Conservation (phyloP, 805 yeast genomes). For the Hanseniaspora occidentalis region DNA sequence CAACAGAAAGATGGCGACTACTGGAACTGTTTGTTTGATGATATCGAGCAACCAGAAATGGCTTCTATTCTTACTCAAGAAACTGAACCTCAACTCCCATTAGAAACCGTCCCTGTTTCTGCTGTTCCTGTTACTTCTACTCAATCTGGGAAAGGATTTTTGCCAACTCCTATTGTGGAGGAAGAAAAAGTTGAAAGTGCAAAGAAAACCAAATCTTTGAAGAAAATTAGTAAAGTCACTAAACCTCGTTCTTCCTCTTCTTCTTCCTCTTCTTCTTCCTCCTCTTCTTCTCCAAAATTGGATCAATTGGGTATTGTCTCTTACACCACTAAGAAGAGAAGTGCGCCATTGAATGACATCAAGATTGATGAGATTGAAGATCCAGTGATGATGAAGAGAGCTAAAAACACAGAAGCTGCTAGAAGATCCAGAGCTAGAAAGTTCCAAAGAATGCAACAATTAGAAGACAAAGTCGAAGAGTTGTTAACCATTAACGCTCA, state of each 20-base stretch:
- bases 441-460: constrained; percentile 72
- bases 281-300: constrained; percentile 23
- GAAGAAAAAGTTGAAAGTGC: constrained; percentile 9
- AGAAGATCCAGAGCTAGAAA: constrained; percentile 90
- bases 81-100: background rate
- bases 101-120: background rate
- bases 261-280: constrained; percentile 6
- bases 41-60: constrained; percentile 21
- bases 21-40: constrained; percentile 54
- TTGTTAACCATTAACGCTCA: constrained; percentile 45
- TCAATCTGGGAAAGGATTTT: constrained; percentile 12
- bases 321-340: constrained; percentile 68
- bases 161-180: constrained; percentile 24
- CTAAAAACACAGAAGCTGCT: constrained; percentile 93
- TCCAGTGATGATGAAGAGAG: constrained; percentile 73
- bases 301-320: constrained; percentile 69
- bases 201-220: background rate
- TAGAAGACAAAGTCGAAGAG: constrained; percentile 65
- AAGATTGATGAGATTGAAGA: constrained; percentile 41
- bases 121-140: background rate
- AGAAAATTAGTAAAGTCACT: constrained; percentile 1
- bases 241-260: constrained; percentile 2
- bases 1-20: constrained; percentile 8
- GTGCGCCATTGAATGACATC: constrained; percentile 60
- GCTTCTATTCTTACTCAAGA: background rate